Evolutionary conservation across 768 basidiomycete species (phyloP).

Genomic region (Kwoniella shandongensis): DNA sequence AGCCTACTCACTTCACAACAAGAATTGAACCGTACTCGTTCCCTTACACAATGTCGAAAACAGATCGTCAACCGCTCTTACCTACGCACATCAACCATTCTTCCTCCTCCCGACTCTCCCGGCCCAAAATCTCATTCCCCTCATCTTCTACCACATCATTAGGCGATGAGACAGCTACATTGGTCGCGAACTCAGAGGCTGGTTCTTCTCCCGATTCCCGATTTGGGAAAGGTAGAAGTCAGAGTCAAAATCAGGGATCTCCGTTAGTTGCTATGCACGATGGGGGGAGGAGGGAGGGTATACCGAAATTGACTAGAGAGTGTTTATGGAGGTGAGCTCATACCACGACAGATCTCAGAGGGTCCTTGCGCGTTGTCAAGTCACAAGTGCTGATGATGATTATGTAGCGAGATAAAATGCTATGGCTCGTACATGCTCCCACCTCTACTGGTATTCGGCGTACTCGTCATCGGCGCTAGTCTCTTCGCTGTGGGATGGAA

Average conservation of each 20-base stretch:
- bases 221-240: no score
- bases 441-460: conserved; percentile 34
- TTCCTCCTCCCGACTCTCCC: conserved; percentile 26
- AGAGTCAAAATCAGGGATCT: no score
- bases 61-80: conserved; percentile 32
- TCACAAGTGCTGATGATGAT: neutral
- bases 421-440: conserved; percentile 44
- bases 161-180: neutral
- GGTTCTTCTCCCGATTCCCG: no score
- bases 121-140: conserved; percentile 38
- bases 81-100: conserved; percentile 22
- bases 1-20: no score
- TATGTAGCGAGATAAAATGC: conserved; percentile 41
- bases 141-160: conserved; percentile 32
- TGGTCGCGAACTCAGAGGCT: no score
- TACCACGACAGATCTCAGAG: no score
- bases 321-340: conserved; percentile 39
- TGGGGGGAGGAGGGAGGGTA: conserved; percentile 10
- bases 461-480: conserved; percentile 32
- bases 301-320: conserved; percentile 40
- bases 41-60: conserved; percentile 9
- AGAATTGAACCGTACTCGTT: no score
- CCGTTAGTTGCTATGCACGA: no score
- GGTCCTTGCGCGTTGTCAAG: no score
- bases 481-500: conserved; percentile 32